phyloP scores from a whole-genome alignment of 2,329 filamentous ascomycete species.

The Sporothrix phasma region DNA sequence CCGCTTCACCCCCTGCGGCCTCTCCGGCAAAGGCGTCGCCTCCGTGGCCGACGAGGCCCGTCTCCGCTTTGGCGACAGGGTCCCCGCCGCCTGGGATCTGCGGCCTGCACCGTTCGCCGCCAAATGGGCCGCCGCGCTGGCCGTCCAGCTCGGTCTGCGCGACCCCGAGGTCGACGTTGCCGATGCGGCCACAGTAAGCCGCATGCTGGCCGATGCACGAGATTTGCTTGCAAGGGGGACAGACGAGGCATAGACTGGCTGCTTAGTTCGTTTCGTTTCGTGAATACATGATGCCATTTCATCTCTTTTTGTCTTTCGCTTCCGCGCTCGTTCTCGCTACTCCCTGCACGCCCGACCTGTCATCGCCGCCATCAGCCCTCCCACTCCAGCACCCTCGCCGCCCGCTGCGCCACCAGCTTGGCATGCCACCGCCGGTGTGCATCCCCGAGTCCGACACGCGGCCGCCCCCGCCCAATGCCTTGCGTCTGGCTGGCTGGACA shows the following conservation, averaged over 20 bases:
- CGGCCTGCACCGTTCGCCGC: slow-evolving; percentile 13
- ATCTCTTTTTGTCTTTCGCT: not conserved
- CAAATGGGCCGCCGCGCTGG: slow-evolving; percentile 16
- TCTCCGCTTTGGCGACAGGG: slow-evolving; percentile 13
- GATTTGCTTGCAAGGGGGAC: not conserved
- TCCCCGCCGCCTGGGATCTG: slow-evolving; percentile 15
- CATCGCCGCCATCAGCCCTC: slow-evolving; percentile 15
- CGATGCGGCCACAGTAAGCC: not conserved
- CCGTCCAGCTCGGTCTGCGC: slow-evolving; percentile 12
- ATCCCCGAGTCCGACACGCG: slow-evolving; percentile 11
- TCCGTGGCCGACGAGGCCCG: slow-evolving; percentile 50
- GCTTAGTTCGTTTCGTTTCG: not conserved
- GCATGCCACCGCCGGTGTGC: slow-evolving; percentile 12
- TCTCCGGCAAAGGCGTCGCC: slow-evolving; percentile 71
- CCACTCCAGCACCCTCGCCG: slow-evolving; percentile 11
- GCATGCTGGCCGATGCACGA: slow-evolving; percentile 9
- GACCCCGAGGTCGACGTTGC: slow-evolving; percentile 12
- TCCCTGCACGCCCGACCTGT: slow-evolving; percentile 13
- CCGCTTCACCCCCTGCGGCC: slow-evolving; percentile 81
- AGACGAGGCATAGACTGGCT: not conserved
- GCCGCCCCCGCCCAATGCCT: too few species aligned
- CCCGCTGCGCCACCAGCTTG: slow-evolving; percentile 8
- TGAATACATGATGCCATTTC: not conserved
- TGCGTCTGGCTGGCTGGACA: not conserved
- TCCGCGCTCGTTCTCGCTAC: not conserved